Evolutionary conservation across 1,139 yeast species (phyloP), one percentile per base, ranked within the genome.

Genomic region (Yamadazyma oceani): DNA sequence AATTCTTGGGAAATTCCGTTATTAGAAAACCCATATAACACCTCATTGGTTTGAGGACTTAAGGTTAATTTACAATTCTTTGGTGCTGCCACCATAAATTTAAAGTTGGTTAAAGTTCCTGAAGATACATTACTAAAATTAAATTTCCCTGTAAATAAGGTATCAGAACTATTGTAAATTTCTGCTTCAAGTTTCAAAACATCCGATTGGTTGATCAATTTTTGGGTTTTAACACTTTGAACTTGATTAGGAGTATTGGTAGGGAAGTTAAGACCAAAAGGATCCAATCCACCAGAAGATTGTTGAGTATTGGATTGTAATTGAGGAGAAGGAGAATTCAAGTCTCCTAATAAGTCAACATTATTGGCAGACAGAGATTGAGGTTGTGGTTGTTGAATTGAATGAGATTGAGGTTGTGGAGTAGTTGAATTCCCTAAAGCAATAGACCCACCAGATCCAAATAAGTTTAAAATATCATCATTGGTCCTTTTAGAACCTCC

Each of bases 71-170:
- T 75, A 54, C 85, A 79, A 16, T 75, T 58, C 56, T 85, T 86
- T 34, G 97, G 94, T 27, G 85, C 95, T 0, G 97, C 97, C 38
- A 88, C 64, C 56, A 85, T 73, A 54, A 88, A 82, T 49, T 79
- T 79, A 34, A 90, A 62, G 43, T 75, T 72, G 16, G 53, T 46
- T 24, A 68, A 50, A 9, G 66, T 51, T 11, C 54, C 41, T 13
- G 61, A 46, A 37, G 55, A 37, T 69, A 63, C 39, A 79, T 69
- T 50, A 71, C 72, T 41, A 69, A 69, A 50, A 64, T 64, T 43
- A 57, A 65, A 42, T 63, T 51, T 73, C 10, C 79, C 78, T 39
- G 62, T 56, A 9, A 64, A 56, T 3, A 72, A 57, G 4, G 66
- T 34, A 5, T 40, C 67, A 12, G 35, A 38, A n/a, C 16, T 30